phyloP scores from a whole-genome alignment of 768 basidiomycete genomes.

The Termitomyces sp. region DNA sequence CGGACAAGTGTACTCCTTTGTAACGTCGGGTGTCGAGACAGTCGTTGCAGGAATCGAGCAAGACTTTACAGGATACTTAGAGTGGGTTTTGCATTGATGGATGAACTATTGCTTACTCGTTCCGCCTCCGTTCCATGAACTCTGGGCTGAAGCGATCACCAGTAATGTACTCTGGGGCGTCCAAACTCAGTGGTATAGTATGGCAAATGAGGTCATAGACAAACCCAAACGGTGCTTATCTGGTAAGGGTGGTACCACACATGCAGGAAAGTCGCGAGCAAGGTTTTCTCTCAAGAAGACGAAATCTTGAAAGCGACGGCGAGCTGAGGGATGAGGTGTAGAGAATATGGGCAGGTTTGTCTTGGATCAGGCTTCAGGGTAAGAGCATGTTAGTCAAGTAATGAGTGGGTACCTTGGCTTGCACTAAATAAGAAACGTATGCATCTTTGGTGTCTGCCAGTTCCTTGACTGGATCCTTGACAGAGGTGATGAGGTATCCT shows the following conservation, averaged over 20 bases:
- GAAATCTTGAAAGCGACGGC: slow-evolving; percentile 96
- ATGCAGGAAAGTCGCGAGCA: slow-evolving; percentile 89
- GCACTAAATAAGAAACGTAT: slow-evolving; percentile 91
- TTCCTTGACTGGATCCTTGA: slow-evolving; percentile 93
- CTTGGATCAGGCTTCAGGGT: slow-evolving; percentile 32
- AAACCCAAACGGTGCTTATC: slow-evolving; percentile 94
- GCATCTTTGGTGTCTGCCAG: slow-evolving; percentile 96
- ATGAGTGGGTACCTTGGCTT: slow-evolving; percentile 61
- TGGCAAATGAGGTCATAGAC: slow-evolving; percentile 20
- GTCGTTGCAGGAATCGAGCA: slow-evolving; percentile 85
- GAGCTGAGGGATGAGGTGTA: slow-evolving; percentile 61
- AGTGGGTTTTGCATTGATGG: neutral
- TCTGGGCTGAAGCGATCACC: slow-evolving; percentile 97
- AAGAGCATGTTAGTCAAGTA: neutral
- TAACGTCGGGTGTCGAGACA: slow-evolving; percentile 91
- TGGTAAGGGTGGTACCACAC: slow-evolving; percentile 94
- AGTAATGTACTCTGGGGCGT: slow-evolving; percentile 81
- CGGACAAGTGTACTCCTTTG: slow-evolving; percentile 88
- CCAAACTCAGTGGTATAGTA: slow-evolving; percentile 1
- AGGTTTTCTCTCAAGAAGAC: slow-evolving; percentile 89
- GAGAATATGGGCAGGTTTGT: slow-evolving; percentile 89
- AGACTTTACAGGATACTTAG: slow-evolving; percentile 44
- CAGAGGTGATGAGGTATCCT: slow-evolving; percentile 73
- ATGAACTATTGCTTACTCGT: slow-evolving; percentile 55
- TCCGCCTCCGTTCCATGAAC: slow-evolving; percentile 89